These are phyloP conservation scores for Entomortierella parvispora DNA, from an alignment of 192 early-diverging fungal genomes.

Conservation along the genomic window DNA sequence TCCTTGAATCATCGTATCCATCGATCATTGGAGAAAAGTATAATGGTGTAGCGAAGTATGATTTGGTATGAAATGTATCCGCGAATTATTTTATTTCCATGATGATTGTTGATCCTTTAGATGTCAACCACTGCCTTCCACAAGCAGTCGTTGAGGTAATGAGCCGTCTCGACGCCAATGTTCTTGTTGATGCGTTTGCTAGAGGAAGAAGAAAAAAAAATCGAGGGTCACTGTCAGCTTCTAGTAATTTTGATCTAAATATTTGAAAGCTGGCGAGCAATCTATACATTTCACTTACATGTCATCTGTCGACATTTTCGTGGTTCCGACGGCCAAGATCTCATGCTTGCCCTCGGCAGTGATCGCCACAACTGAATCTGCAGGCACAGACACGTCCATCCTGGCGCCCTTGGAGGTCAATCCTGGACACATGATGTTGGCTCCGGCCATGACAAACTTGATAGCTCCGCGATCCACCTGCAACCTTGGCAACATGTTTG, in stretches of 20 bases:
- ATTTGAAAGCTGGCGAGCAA: too few relatives aligned
- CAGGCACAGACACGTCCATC: slow-evolving; percentile 80
- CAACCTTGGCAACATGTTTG: slow-evolving; percentile 88
- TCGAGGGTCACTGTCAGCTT: too few relatives aligned
- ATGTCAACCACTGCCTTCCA: slow-evolving; percentile 69
- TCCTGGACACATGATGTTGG: slow-evolving; percentile 99
- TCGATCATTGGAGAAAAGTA: too few relatives aligned
- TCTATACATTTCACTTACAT: slow-evolving; percentile 67
- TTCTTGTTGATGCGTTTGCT: slow-evolving; percentile 87
- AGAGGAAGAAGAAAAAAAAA: slow-evolving; percentile 18
- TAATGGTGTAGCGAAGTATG: too few relatives aligned
- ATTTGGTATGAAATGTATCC: too few relatives aligned
- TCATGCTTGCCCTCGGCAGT: slow-evolving; percentile 97
- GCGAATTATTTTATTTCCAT: too few relatives aligned
- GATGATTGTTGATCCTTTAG: too few relatives aligned
- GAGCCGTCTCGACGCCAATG: slow-evolving; percentile 89
- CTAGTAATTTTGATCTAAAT: too few relatives aligned
- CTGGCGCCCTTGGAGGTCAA: slow-evolving; percentile 92
- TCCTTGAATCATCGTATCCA: too few relatives aligned
- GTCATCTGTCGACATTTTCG: slow-evolving; percentile 89
- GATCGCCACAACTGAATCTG: slow-evolving; percentile 83
- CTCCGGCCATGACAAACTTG: slow-evolving; percentile 96
- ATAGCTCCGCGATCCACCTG: slow-evolving; percentile 98
- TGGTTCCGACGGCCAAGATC: slow-evolving; percentile 88
- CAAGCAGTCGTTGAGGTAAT: slow-evolving; percentile 86